phyloP scores from a whole-genome alignment of 2,329 filamentous ascomycete genomes.

The Parastagonospora avenae region DNA sequence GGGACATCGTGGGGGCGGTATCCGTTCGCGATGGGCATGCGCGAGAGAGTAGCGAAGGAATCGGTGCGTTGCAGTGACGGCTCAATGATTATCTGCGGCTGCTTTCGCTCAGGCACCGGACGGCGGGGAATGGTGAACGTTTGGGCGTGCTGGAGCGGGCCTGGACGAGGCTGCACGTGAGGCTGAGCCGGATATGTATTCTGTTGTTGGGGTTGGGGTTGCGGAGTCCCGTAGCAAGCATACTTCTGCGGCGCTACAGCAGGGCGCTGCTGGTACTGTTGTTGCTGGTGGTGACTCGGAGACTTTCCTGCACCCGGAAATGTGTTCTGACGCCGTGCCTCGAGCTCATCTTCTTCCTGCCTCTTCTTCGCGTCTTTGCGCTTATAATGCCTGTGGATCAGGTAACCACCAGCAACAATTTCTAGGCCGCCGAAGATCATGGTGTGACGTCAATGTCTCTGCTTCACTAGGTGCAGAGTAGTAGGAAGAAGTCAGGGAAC shows the following conservation, averaged over 20 bases:
- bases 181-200: constrained; percentile 1
- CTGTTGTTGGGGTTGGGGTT: constrained; percentile 15
- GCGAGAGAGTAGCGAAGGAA: constrained; percentile 40
- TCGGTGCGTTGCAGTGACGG: constrained; percentile 38
- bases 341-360: constrained; percentile 31
- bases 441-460: constrained; percentile 20
- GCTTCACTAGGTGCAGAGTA: background rate
- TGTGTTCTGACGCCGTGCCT: constrained; percentile 31
- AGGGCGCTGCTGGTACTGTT: constrained; percentile 12
- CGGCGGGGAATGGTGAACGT: constrained; percentile 35
- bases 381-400: constrained; percentile 42
- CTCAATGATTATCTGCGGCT: constrained; percentile 31
- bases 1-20: constrained; percentile 22
- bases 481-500: background rate
- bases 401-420: constrained; percentile 41
- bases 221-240: constrained; percentile 24
- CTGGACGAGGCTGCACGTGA: constrained; percentile 19
- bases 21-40: constrained; percentile 44
- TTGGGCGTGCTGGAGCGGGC: constrained; percentile 22
- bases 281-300: constrained; percentile 13
- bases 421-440: constrained; percentile 49
- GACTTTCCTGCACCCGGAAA: constrained; percentile 32
- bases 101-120: constrained; percentile 29
- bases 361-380: constrained; percentile 41
- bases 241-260: constrained; percentile 30